Conservation (phyloP, 371 early-diverging fungal genomes). For the Dinochytrium kinnereticum region DNA sequence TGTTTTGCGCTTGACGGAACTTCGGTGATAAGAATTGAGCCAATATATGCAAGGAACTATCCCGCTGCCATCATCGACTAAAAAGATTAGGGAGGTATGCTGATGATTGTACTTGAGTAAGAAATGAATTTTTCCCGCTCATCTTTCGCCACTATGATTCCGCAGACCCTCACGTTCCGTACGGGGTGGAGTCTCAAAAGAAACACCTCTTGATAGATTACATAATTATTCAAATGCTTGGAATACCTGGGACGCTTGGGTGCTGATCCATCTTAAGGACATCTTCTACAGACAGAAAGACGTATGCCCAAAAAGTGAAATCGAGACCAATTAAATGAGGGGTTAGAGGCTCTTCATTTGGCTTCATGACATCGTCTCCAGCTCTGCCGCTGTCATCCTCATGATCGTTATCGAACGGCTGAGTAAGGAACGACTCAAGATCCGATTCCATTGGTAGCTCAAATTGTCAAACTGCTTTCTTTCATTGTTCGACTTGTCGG, state of each 20-base stretch:
- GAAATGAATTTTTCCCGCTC: not conserved
- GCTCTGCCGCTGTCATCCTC: no score
- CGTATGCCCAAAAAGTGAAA: conserved; percentile 10
- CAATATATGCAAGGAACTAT: not conserved
- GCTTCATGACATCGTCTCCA: not conserved
- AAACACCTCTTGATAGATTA: not conserved
- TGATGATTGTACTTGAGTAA: not conserved
- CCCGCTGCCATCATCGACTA: conserved; percentile 17
- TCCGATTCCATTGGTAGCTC: not conserved
- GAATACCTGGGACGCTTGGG: not conserved
- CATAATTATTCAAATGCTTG: not conserved
- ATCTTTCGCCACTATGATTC: not conserved
- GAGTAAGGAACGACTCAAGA: not conserved
- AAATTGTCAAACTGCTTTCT: no score
- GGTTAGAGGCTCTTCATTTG: not conserved
- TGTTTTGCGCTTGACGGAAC: not conserved
- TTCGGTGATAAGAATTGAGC: not conserved
- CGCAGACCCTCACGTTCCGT: not conserved
- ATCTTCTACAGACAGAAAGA: not conserved
- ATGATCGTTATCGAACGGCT: not conserved
- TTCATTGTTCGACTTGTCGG: not conserved
- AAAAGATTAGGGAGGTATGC: not conserved
- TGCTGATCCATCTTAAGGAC: not conserved
- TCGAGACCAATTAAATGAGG: conserved; percentile 17
- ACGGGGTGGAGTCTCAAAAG: conserved; percentile 1